Conservation (phyloP, 2,329 filamentous ascomycete species). For the Leptographium lundbergii region DNA sequence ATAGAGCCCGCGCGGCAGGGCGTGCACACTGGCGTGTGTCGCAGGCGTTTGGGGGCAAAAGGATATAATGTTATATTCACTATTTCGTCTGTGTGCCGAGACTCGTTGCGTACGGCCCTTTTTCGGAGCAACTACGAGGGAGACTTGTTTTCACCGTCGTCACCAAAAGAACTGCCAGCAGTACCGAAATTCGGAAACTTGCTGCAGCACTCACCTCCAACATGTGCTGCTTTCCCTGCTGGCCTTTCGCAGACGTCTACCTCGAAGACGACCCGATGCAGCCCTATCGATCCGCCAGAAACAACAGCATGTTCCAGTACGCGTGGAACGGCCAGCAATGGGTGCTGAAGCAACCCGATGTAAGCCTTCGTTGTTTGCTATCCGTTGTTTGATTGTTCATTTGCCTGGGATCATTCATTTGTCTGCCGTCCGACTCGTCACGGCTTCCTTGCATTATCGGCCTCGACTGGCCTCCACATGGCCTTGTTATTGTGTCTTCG, state of each 20-base stretch:
- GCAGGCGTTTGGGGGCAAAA: conserved; percentile 6
- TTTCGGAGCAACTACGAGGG: not conserved
- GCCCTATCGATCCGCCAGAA: conserved; percentile 15
- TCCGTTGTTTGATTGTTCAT: not conserved
- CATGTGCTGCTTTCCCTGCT: conserved; percentile 46
- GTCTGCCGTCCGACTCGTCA: not conserved
- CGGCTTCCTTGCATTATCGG: no score
- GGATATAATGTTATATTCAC: not conserved
- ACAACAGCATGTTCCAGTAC: conserved; percentile 20
- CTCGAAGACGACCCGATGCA: conserved; percentile 18
- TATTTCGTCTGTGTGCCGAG: not conserved
- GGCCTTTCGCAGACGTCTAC: conserved; percentile 21
- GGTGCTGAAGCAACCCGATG: conserved; percentile 21
- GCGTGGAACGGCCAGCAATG: conserved; percentile 27
- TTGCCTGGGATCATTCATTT: not conserved
- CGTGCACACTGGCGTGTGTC: conserved; percentile 8
- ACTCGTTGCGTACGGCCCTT: not conserved
- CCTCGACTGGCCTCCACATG: not conserved
- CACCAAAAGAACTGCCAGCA: not conserved
- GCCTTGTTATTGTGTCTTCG: not conserved
- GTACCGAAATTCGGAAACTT: not conserved
- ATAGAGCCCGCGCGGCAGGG: conserved; percentile 8
- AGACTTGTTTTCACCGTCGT: not conserved
- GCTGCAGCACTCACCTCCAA: conserved; percentile 1
- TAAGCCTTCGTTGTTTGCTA: conserved; percentile 17